Evolutionary conservation across 805 yeast species (phyloP), one percentile per base, ranked within the genome.

Genomic region (Blastobotrys muscicola): DNA sequence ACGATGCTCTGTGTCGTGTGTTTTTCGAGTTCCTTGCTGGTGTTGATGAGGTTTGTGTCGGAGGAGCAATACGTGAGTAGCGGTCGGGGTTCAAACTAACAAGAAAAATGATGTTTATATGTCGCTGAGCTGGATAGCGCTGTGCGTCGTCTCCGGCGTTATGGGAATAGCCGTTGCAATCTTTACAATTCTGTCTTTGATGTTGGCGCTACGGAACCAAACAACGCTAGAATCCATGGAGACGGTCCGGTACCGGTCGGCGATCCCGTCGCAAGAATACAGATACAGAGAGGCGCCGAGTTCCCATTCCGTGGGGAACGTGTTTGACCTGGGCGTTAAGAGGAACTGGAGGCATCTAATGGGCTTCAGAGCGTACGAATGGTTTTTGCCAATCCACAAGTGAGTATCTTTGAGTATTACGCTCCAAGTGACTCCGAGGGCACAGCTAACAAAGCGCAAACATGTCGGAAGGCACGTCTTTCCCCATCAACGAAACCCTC

Each of bases 181-280:
- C 1, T 84, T 90, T 58, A 59, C 75, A 0, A 68, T 64, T 1
- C 80, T 82, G 50, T 55, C 60, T 2, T 46, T 55, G n/a, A 63
- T 58, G 52, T 74, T 85, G 52, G 60, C 85, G 7, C 48, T 77
- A 14, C 62, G 59, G 8, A 90, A 90, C 64, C 65, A 68, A 47
- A 89, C 97, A 3, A 90, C 97, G 0, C 71, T 90, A 20, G 98
- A 92, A 62, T 67, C 78, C 5, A 53, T 68, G 64, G 72, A 68
- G 49, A 51, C 62, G 26, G 56, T 56, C 15, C 47, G 58, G 15
- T 65, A 65, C 52, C 56, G 58, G 31, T 60, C 71, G 1, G 39
- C 56, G 4, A 45, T 60, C 11, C 60, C 71, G 4, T 47, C 63
- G 5, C 38, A 53, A 4, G 44, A 48, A 12, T 66, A 62, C 51